Conservation (phyloP, 2,329 filamentous ascomycete species). For the Pseudocercospora macadamiae region DNA sequence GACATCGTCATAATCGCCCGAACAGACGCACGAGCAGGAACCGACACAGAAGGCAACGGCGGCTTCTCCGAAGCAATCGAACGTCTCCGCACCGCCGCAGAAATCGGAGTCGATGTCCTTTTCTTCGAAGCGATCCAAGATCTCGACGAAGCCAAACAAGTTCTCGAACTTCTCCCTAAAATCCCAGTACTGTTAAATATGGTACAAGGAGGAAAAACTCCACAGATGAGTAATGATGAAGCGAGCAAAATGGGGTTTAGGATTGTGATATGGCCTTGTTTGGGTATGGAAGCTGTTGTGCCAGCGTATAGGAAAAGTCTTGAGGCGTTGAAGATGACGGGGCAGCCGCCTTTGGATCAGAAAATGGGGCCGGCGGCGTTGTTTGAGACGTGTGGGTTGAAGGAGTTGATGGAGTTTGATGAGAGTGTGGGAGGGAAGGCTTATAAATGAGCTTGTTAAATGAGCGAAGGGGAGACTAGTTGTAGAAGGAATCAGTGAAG, state of each 20-base stretch:
- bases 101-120: conserved; percentile 61
- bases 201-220: conserved; percentile 60
- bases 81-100: conserved; percentile 55
- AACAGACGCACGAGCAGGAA: conserved; percentile 61
- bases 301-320: conserved; percentile 34
- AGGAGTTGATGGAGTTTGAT: conserved; percentile 56
- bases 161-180: conserved; percentile 53
- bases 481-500: too few relatives aligned
- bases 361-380: conserved; percentile 51
- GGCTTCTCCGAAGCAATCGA: conserved; percentile 61
- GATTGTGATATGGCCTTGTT: conserved; percentile 61
- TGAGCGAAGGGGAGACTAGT: too few relatives aligned
- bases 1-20: conserved; percentile 68
- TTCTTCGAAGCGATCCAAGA: conserved; percentile 63
- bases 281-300: conserved; percentile 51
- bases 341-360: conserved; percentile 41
- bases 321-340: conserved; percentile 41
- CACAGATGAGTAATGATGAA: conserved; percentile 56
- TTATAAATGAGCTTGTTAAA: conserved; percentile 19
- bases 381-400: conserved; percentile 58
- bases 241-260: conserved; percentile 60
- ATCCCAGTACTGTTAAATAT: conserved; percentile 60
- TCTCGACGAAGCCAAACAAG: conserved; percentile 54
- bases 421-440: conserved; percentile 47
- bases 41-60: conserved; percentile 38